Conservation (phyloP, 2,329 filamentous ascomycete genomes). For the Chaetomiaceae sp. region DNA sequence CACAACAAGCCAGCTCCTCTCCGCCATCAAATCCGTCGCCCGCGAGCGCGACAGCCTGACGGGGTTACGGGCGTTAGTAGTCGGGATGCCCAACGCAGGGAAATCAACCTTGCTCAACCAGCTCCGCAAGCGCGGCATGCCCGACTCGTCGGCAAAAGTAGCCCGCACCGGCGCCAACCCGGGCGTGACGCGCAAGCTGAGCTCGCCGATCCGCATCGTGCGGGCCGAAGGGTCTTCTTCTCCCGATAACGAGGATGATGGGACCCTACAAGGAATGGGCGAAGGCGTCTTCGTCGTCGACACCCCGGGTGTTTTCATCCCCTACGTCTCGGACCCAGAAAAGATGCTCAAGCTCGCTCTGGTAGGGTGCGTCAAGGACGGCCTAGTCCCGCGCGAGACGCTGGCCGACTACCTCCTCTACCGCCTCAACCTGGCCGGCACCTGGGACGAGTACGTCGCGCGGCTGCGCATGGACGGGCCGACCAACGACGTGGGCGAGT, state of each 20-base stretch:
- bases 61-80: conserved; percentile 79
- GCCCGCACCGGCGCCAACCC: conserved; percentile 82
- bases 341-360: conserved; percentile 94
- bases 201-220: conserved; percentile 74
- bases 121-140: conserved; percentile 65
- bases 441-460: conserved; percentile 42
- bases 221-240: conserved; percentile 32
- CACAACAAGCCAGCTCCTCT: conserved; percentile 35
- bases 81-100: conserved; percentile 97
- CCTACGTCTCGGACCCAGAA: conserved; percentile 78
- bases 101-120: conserved; percentile 94
- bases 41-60: conserved; percentile 58
- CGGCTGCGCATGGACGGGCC: conserved; percentile 52
- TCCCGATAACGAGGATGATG: no score
- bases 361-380: conserved; percentile 86
- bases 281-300: conserved; percentile 79
- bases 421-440: conserved; percentile 62
- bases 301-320: conserved; percentile 92
- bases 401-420: conserved; percentile 89
- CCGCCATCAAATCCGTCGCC: conserved; percentile 48
- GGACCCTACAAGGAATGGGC: conserved; percentile 32
- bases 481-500: conserved; percentile 76
- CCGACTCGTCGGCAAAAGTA: conserved; percentile 49
- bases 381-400: conserved; percentile 70
- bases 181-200: conserved; percentile 82